Base-by-base conservation (phyloP, 768 basidiomycete genomes). In the Lentinula guzmanii region DNA sequence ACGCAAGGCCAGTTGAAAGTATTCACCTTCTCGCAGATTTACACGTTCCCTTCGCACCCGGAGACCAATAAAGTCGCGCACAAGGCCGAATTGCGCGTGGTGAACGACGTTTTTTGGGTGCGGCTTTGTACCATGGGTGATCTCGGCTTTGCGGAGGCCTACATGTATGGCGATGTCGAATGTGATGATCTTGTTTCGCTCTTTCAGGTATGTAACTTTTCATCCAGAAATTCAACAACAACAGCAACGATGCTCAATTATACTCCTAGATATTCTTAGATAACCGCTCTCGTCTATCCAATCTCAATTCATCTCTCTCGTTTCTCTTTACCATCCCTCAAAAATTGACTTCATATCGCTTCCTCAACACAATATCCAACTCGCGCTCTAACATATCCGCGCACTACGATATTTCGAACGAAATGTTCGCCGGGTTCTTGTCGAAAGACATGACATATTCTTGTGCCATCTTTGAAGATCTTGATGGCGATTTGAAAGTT, bases 331-430 rank as follows among this genome's bases (percentile, higher is more conserved):
- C 78, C 1, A 65, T 85, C 35, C 79, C 84, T 6, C 79, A 83
- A 58, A 79, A 78, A 62, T 66, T 86, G 28, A 82, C 84, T 5
- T 82, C 82, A 31, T 83, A 81, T 52, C 80, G 83, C 18, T 86
- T 90, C 66, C 74, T 86, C 55, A 87, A 87, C 68, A 84, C 86
- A 5, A 78, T 90, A 46, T 75, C 80, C 53, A 88, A 87, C 68
- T 82, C 85, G 8, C 76, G 83, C 6, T 82, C 79, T 15, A 90
- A 90, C 67, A 87, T 90, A 63, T 84, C 84, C 39, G 86, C 88
- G 4, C 89, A 90, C 70, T 90, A 91, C 69, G 90, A 92, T 68
- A 86, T 90, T 54, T 86, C 86, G 4, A 91, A 92, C 68, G 81
- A 79, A 7, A 89, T 90, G 87, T 90, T 90, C 68, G 76, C 78